These are phyloP conservation scores for Echeveria elegans DNA, from an alignment of 164 flowering plant species.

Conservation along the genomic window DNA sequence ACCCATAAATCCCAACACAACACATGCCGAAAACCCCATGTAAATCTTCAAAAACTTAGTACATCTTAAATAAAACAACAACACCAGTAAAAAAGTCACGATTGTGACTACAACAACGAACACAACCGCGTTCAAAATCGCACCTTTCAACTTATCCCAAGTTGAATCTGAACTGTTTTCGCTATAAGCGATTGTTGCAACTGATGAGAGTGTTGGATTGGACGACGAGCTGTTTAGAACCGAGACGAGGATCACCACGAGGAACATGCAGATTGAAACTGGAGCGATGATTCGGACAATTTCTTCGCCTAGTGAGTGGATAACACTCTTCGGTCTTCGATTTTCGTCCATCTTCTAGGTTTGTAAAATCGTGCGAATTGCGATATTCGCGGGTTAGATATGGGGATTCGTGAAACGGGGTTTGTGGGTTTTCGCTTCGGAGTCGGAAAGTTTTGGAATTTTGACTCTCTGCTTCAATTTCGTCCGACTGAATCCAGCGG, in stretches of 20 bases:
- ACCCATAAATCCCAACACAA: slow-evolving; percentile 81
- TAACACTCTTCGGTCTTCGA: slow-evolving; percentile 36
- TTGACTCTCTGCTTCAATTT: background rate
- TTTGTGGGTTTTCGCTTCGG: background rate
- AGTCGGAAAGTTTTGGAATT: background rate
- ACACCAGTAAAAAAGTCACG: slow-evolving; percentile 66
- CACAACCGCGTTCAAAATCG: slow-evolving; percentile 75
- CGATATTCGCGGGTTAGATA: background rate
- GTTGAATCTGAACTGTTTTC: slow-evolving; percentile 59
- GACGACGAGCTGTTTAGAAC: slow-evolving; percentile 34
- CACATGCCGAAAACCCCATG: slow-evolving; percentile 81
- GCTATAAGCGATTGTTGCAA: slow-evolving; percentile 64
- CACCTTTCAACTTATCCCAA: slow-evolving; percentile 85
- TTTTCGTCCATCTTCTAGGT: slow-evolving; percentile 31
- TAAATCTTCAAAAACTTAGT: slow-evolving; percentile 63
- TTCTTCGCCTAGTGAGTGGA: slow-evolving; percentile 79
- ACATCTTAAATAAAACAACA: slow-evolving; percentile 80
- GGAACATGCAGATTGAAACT: slow-evolving; percentile 82
- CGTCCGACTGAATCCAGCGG: background rate
- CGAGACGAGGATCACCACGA: slow-evolving; percentile 72
- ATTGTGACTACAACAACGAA: slow-evolving; percentile 71
- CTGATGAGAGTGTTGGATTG: slow-evolving; percentile 27
- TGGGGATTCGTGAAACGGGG: background rate
- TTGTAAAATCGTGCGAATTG: background rate
- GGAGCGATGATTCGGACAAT: slow-evolving; percentile 74